phyloP scores from a whole-genome alignment of 2,329 filamentous ascomycete species.

The Capronia epimyces region DNA sequence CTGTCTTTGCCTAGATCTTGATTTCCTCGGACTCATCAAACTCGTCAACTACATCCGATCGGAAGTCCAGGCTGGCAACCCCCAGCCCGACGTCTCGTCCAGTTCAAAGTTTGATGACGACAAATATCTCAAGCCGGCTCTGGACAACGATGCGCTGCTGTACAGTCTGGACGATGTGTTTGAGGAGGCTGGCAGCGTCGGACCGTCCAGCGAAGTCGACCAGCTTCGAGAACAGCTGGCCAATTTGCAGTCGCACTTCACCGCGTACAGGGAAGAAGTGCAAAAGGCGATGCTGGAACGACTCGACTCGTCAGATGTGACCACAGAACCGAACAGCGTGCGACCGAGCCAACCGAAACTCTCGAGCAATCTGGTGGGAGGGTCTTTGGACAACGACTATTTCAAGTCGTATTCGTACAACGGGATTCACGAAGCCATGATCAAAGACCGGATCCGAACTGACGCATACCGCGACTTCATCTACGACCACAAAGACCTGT shows the following conservation, averaged over 20 bases:
- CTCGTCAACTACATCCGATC: conserved; percentile 63
- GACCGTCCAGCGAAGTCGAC: conserved; percentile 47
- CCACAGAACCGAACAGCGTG: conserved; percentile 30
- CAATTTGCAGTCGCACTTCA: conserved; percentile 56
- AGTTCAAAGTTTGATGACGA: conserved; percentile 66
- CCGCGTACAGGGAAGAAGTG: conserved; percentile 60
- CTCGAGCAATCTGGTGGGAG: conserved; percentile 44
- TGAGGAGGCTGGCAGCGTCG: conserved; percentile 34
- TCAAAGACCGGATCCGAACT: conserved; percentile 82
- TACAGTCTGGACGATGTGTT: conserved; percentile 78
- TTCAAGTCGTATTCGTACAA: conserved; percentile 63
- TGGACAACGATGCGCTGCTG: conserved; percentile 85
- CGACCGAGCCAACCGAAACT: conserved; percentile 29
- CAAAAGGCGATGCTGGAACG: conserved; percentile 62
- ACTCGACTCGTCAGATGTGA: conserved; percentile 45
- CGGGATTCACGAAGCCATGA: conserved; percentile 93
- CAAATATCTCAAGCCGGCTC: conserved; percentile 70
- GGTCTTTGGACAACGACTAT: conserved; percentile 49
- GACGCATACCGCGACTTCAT: conserved; percentile 93
- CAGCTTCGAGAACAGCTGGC: conserved; percentile 59
- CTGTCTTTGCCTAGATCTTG: conserved; percentile 44
- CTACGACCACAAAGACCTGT: conserved; percentile 82
- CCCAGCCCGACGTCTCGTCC: conserved; percentile 53
- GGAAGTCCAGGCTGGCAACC: conserved; percentile 44
- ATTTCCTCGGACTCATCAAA: conserved; percentile 69